Conservation (phyloP, 169 alveolate species). For the Eimeria praecox region DNA sequence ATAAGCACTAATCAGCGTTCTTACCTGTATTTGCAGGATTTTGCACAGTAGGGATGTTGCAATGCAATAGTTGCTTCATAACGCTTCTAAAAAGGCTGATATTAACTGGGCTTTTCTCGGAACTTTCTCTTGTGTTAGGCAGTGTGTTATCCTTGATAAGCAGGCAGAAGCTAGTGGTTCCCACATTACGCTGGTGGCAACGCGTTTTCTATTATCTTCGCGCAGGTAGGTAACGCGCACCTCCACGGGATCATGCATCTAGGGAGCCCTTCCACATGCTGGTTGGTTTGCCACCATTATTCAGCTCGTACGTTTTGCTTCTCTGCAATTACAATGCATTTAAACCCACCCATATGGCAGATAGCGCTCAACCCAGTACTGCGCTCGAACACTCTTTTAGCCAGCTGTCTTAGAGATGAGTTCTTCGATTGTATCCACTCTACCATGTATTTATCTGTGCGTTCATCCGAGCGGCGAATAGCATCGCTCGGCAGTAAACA, state of each 20-base stretch:
- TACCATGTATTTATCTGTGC: neutral
- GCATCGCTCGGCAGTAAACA: neutral
- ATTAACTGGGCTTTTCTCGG: neutral
- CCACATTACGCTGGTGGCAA: neutral
- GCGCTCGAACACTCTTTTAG: neutral
- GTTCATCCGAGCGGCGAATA: neutral
- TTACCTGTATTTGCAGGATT: neutral
- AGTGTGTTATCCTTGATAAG: neutral
- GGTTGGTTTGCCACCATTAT: neutral
- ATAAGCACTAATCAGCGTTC: neutral
- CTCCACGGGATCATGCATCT: neutral
- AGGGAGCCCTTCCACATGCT: neutral
- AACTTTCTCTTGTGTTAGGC: neutral
- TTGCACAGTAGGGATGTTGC: neutral
- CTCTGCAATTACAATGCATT: neutral
- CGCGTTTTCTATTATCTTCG: neutral
- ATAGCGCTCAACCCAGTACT: neutral
- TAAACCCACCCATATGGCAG: neutral
- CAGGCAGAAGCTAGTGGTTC: neutral
- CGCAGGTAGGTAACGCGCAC: neutral
- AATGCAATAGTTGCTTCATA: neutral
- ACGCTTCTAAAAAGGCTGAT: neutral
- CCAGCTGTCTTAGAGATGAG: neutral
- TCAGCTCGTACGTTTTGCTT: neutral
- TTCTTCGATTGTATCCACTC: neutral